Percentiles rank a stretch among this genome's conserved stretches.
Evolutionary conservation across 306 rosid genomes (phyloP).

Genomic region (Cucumis cinereus): DNA sequence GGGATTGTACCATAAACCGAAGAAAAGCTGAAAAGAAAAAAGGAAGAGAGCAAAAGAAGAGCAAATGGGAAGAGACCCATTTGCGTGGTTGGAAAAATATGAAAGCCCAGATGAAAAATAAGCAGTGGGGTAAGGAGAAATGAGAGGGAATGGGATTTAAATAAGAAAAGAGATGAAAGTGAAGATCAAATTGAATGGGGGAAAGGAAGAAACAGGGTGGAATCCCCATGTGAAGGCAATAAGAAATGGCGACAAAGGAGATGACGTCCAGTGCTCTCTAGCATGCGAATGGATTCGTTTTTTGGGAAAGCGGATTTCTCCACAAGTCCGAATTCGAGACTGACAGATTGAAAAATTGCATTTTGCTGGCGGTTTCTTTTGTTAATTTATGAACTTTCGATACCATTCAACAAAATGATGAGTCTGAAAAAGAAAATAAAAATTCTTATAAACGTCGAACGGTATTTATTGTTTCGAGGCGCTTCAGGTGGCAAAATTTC

Average conservation of each 20-base stretch:
- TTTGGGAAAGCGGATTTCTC: neutral
- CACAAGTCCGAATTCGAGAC: neutral
- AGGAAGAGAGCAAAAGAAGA: neutral
- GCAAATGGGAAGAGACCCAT: constrained; percentile 25
- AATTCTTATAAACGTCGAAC: no score
- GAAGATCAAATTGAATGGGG: neutral
- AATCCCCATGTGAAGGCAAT: neutral
- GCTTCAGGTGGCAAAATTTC: no score
- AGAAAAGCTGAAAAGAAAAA: constrained; percentile 14
- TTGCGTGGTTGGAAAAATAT: neutral
- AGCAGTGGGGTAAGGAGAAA: neutral
- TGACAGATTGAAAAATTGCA: neutral
- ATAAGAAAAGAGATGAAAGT: neutral
- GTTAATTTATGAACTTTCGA: neutral
- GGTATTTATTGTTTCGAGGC: neutral
- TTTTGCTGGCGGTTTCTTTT: neutral
- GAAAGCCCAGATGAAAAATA: neutral
- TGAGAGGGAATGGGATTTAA: neutral
- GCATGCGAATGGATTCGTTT: neutral
- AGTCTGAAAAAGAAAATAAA: no score
- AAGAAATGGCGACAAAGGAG: neutral
- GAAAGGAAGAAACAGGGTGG: neutral
- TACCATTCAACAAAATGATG: neutral
- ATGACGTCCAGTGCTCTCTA: neutral
- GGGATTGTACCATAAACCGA: constrained; percentile 32